These are phyloP conservation scores for Coprinellus micaceus DNA, from an alignment of 768 basidiomycete species.

Conservation along the genomic window DNA sequence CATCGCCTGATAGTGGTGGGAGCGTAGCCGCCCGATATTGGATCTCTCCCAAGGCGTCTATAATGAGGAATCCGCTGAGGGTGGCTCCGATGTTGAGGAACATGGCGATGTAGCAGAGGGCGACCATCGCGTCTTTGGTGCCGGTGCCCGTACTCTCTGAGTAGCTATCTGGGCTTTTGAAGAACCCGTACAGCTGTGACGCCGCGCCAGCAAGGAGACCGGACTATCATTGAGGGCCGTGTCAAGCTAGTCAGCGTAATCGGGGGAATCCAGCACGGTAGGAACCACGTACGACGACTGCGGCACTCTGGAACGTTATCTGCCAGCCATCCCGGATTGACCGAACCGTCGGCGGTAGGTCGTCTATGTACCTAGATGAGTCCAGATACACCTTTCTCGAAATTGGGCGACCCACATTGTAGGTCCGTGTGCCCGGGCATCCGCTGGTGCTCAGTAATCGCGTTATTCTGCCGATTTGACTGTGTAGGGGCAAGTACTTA, in stretches of 20 bases:
- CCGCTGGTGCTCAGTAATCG: too few species aligned
- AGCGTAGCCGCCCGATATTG: background rate
- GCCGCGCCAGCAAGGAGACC: conserved; percentile 14
- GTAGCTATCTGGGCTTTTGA: conserved; percentile 11
- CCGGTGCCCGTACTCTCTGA: background rate
- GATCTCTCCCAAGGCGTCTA: conserved; percentile 6
- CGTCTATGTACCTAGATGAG: too few species aligned
- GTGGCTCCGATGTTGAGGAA: conserved; percentile 14
- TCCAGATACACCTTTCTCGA: too few species aligned
- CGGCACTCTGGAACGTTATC: background rate
- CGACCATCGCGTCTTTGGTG: conserved; percentile 5
- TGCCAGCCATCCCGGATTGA: background rate
- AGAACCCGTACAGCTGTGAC: conserved; percentile 14
- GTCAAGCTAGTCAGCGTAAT: too few species aligned
- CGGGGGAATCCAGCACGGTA: too few species aligned
- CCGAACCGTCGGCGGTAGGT: background rate
- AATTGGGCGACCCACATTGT: too few species aligned
- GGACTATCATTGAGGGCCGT: conserved; percentile 6
- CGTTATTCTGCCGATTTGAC: too few species aligned
- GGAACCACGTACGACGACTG: background rate
- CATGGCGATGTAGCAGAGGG: conserved; percentile 11
- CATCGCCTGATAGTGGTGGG: too few species aligned
- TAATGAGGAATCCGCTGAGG: conserved; percentile 13
- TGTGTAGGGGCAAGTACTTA: too few species aligned
- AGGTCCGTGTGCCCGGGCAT: too few species aligned